Evolutionary conservation across 495 filamentous ascomycete species (phyloP), one percentile per base, ranked within the genome.

Genomic region (Platismatia glauca): DNA sequence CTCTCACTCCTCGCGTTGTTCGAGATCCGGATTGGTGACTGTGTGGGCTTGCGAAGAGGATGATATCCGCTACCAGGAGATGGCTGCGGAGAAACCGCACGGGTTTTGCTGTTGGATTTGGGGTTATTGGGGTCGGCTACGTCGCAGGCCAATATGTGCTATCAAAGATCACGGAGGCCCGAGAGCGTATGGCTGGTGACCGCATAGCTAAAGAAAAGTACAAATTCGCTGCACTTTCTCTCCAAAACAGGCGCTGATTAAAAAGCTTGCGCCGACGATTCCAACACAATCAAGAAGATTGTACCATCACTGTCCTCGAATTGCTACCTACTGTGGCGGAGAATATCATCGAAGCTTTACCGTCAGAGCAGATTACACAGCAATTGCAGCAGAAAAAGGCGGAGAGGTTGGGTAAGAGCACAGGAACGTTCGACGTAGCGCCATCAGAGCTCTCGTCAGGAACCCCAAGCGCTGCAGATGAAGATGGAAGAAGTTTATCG

Each of bases 211-310:
- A 88, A 67, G 94, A 97, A 75, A 97, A 97, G 94, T 97, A 76
- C 38, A 6, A 50, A 57, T 37, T 31, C 20, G 48, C 34, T 15
- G 7, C 20, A 20, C 44, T 60, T n/a, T n/a, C n/a, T 58, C 24
- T 39, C 44, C 31, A 44, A 22, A 20, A 4, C 15, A 18, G 44
- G 22, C 55, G 24, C 34, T 57, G 44, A 62, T 57, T 66, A 61
- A 64, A 24, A n/a, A 97, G 94, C 75, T 80, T 98, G 66, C 89
- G 91, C 55, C 88, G 94, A 60, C 87, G 94, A 67, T 98, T 98
- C 78, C 89, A 97, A 72, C 94, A 97, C 73, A 97, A 98, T 70
- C 94, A 98, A 68, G 93, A 95, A 71, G 95, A 97, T 74, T 98
- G 94, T 74, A 96, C 91, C 55, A 95, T 90, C 73, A 98, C 94